These are phyloP conservation scores for Mimosa pudica DNA, from an alignment of 306 rosid species.

Conservation along the genomic window DNA sequence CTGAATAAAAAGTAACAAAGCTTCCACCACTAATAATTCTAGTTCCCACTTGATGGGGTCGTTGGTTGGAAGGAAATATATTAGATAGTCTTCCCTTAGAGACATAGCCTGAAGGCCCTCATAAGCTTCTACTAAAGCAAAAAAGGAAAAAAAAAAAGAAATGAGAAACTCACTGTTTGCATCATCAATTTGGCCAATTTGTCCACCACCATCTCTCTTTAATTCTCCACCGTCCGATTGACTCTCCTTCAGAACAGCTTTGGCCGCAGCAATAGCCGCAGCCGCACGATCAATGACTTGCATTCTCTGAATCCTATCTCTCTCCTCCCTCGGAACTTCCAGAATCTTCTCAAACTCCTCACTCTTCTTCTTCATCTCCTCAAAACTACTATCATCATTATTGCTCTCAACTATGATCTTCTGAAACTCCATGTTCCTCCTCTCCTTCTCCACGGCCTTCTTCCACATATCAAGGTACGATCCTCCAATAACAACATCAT, in stretches of 20 bases:
- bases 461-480: conserved; percentile 92
- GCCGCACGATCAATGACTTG: conserved; percentile 92
- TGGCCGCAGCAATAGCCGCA: conserved; percentile 87
- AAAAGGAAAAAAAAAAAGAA: neutral
- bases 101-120: too few species aligned
- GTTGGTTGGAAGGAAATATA: too few species aligned
- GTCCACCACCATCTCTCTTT: conserved; percentile 1
- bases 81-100: too few species aligned
- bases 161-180: conserved; percentile 37
- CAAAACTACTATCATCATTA: conserved; percentile 1
- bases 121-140: too few species aligned
- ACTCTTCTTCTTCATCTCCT: conserved; percentile 64
- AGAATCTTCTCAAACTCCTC: conserved; percentile 77
- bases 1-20: neutral
- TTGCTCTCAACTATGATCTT: conserved; percentile 45
- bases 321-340: conserved; percentile 67
- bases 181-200: conserved; percentile 16
- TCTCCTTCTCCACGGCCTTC: conserved; percentile 66
- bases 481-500: conserved; percentile 38
- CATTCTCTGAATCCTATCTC: conserved; percentile 76
- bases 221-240: conserved; percentile 9
- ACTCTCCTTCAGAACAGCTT: conserved; percentile 47
- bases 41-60: too few species aligned
- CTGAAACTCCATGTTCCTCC: conserved; percentile 55
- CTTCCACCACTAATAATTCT: neutral